Percentiles rank a stretch among this genome's conserved stretches.
Evolutionary conservation across 768 basidiomycete genomes (phyloP).

Genomic region (Rhizopogon vesiculosus): DNA sequence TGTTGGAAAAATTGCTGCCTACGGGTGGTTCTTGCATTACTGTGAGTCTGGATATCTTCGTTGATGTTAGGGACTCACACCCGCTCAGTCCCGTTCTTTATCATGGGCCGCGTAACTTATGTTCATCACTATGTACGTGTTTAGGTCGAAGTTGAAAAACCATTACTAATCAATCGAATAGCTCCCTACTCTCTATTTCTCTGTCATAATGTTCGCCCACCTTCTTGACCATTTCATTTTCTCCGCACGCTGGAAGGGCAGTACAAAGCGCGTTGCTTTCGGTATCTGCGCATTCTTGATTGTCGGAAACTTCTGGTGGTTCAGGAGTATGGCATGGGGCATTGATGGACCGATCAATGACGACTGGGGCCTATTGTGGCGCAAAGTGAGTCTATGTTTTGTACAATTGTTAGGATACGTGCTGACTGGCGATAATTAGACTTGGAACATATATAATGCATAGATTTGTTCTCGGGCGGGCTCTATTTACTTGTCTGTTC

Average conservation of each 20-base stretch:
- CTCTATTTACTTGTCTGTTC: background rate
- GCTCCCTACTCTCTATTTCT: constrained; percentile 96
- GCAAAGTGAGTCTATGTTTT: constrained; percentile 39
- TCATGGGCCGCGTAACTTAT: constrained; percentile 98
- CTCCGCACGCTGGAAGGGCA: constrained; percentile 56
- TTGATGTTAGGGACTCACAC: background rate
- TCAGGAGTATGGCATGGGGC: constrained; percentile 84
- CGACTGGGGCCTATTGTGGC: constrained; percentile 77
- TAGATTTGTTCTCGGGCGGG: constrained; percentile 6
- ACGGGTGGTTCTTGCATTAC: constrained; percentile 91
- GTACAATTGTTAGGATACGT: background rate
- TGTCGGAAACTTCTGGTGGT: constrained; percentile 92
- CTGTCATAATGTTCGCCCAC: constrained; percentile 88
- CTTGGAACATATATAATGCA: constrained; percentile 27
- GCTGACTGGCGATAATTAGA: constrained; percentile 12
- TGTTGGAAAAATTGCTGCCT: constrained; percentile 85
- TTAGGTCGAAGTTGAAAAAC: background rate
- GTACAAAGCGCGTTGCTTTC: constrained; percentile 72
- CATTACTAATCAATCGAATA: constrained; percentile 22
- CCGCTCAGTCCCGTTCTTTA: constrained; percentile 81
- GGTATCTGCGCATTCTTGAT: constrained; percentile 53
- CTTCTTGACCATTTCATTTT: constrained; percentile 93
- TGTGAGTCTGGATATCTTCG: constrained; percentile 39
- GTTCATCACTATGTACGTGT: constrained; percentile 88
- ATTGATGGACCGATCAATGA: constrained; percentile 85